Base-by-base conservation (phyloP, 352 stramenopile genomes). In the Pythium phragmiticola region DNA sequence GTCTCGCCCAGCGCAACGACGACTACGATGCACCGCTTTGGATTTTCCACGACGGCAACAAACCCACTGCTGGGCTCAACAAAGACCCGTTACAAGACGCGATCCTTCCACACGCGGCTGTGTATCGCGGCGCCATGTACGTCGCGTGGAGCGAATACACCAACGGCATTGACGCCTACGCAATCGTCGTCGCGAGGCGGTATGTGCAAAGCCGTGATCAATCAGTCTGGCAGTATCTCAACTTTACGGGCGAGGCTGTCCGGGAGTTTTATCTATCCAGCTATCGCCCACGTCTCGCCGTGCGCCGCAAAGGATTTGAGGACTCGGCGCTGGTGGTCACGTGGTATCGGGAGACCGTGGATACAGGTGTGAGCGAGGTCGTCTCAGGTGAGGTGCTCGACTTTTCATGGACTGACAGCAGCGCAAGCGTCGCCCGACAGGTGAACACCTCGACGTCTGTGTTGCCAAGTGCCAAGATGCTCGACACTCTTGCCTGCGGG, bases 31-130 rank as follows among this genome's bases (percentile, higher is more conserved):
- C 80, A 0, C 78, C 75, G 0, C 47, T 84, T 2, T 93, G 84
- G 84, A 87, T 88, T 33, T 90, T 91, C 45, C 82, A 93, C 61
- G 84, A 93, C 48, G 78, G 80, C 2, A 87, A 89, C 39, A 39
- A 74, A 0, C 8, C 57, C 0, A 54, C 67, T 11, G 36, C 60
- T 0, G 84, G 84, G 0, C 66, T 93, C 19, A 93, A 93, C 59
- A 61, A 56, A 21, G 63, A 91, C 42, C 67, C 70, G 5, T 28
- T 56, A 0, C 79, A 77, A 51, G 67, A 89, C 47, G 78, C 84
- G 16, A 71, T 69, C 8, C 65, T 86, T 0, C 80, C 82, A 0
- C 57, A 53, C 13, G 68, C 71, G 0, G 59, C 73, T 2, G 73
- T 88, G 12, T 90, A 87, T 63, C 75, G 77, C 17, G 70, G 74